Conservation (phyloP, 2,329 filamentous ascomycete genomes). For the Colletotrichum sublineola region DNA sequence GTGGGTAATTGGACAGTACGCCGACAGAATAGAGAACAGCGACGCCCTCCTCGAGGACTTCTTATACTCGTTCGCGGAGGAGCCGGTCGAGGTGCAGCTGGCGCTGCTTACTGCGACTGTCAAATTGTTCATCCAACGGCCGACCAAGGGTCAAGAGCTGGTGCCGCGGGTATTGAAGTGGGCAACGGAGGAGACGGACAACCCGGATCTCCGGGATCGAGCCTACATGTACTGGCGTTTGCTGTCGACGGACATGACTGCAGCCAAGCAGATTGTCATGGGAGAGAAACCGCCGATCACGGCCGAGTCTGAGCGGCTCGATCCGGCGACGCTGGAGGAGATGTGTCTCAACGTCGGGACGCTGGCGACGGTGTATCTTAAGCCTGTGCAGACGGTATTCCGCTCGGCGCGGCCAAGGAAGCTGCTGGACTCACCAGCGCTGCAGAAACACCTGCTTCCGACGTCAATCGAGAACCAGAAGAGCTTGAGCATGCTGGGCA, state of each 20-base stretch:
- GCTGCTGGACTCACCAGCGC: conserved; percentile 84
- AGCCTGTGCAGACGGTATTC: conserved; percentile 97
- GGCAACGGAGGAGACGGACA: conserved; percentile 99
- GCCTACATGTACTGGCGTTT: conserved; percentile 99
- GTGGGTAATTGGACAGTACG: conserved; percentile 99
- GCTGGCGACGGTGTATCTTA: conserved; percentile 95
- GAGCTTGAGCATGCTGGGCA: conserved; percentile 70
- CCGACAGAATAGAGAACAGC: conserved; percentile 96
- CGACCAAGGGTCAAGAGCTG: conserved; percentile 92
- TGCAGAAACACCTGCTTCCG: conserved; percentile 80
- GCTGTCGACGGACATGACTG: conserved; percentile 89
- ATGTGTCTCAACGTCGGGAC: conserved; percentile 98
- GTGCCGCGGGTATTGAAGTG: conserved; percentile 97
- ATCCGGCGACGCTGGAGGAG: conserved; percentile 91
- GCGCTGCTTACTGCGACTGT: conserved; percentile 95
- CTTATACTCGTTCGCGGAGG: conserved; percentile 91
- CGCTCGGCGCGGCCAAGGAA: conserved; percentile 85
- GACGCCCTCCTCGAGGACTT: conserved; percentile 96
- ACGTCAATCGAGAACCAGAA: conserved; percentile 70
- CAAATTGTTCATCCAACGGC: conserved; percentile 96
- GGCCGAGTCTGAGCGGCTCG: conserved; percentile 93
- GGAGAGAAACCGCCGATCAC: conserved; percentile 97
- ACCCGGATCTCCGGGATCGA: conserved; percentile 93
- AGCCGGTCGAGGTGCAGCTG: conserved; percentile 95
- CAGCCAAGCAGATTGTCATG: conserved; percentile 93